Evolutionary conservation across 2,329 filamentous ascomycete species (phyloP).

Genomic region (Xylaria sp.): DNA sequence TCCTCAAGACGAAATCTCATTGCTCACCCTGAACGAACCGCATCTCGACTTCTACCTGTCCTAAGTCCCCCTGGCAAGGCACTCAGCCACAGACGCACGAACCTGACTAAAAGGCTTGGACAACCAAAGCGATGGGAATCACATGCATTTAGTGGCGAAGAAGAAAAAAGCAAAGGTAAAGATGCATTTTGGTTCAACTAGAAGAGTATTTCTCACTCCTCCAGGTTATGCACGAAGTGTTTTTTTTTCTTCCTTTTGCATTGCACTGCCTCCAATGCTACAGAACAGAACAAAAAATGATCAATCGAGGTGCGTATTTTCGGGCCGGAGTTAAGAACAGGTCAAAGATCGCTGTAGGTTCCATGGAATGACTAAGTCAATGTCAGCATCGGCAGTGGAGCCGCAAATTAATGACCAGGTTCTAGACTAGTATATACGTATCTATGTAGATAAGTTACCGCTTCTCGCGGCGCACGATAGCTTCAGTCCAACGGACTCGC

Average conservation of each 20-base stretch:
- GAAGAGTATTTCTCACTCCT: background rate
- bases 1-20: background rate
- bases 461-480: background rate
- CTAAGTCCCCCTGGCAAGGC: slow-evolving; percentile 3
- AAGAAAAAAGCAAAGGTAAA: background rate
- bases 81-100: slow-evolving; percentile 6
- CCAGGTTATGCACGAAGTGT: no score
- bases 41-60: background rate
- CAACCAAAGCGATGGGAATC: background rate
- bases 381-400: background rate
- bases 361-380: slow-evolving; percentile 1
- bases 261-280: no score
- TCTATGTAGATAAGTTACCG: no score
- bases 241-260: background rate
- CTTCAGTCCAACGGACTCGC: no score
- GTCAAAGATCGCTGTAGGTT: background rate
- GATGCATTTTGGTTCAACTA: background rate
- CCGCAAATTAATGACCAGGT: background rate
- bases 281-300: background rate
- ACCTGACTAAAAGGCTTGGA: slow-evolving; percentile 4
- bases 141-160: background rate
- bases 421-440: background rate
- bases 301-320: background rate
- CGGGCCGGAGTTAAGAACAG: slow-evolving; percentile 2
- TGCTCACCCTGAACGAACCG: background rate